Evolutionary conservation across 805 yeast species (phyloP), one percentile per base, ranked within the genome.

Genomic region (Yarrowia osloensis): DNA sequence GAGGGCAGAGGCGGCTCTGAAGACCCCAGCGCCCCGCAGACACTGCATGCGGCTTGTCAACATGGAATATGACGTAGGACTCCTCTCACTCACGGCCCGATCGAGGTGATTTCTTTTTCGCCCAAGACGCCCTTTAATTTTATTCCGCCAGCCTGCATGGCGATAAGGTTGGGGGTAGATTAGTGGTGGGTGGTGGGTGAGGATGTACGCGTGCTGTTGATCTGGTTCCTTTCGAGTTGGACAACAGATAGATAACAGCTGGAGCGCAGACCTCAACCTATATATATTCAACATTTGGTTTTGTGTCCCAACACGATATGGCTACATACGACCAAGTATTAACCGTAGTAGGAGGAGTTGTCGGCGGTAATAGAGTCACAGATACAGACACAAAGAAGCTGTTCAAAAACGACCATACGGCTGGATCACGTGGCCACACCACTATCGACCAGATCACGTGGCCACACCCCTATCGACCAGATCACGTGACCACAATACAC

Each of bases 151-250:
- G 54, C 7, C 57, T 50, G 57, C 57, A 50, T 50, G 40, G 57
- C 57, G 57, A 50, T 50, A 50, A 50, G 57, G 57, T 50, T 50
- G 57, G 57, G 40, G 40, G 40, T 50, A 13, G 57, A 50, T 50
- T 50, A 50, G 57, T 50, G 57, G 57, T 15, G 9, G 21, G 24
- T 1, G 44, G 44, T 17, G 24, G 12, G 33, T 13, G 35, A 26
- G 6, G 12, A 8, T 28, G 31, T 28, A 28, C 31, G n/a, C n/a
- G n/a, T n/a, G n/a, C n/a, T n/a, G n/a, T n/a, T n/a, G 31, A 28
- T 8, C 2, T 28, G 31, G 7, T 28, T 28, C 29, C 7, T 4
- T 28, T 28, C 7, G 29, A 7, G 29, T 4, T 28, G 29, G 29
- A 7, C 7, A 39, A 19, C 19, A 3, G 4, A 2, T 33, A 1